Evolutionary conservation across 2,329 filamentous ascomycete genomes (phyloP), one percentile per base, ranked within the genome.

Genomic region (Neofusicoccum sp.): DNA sequence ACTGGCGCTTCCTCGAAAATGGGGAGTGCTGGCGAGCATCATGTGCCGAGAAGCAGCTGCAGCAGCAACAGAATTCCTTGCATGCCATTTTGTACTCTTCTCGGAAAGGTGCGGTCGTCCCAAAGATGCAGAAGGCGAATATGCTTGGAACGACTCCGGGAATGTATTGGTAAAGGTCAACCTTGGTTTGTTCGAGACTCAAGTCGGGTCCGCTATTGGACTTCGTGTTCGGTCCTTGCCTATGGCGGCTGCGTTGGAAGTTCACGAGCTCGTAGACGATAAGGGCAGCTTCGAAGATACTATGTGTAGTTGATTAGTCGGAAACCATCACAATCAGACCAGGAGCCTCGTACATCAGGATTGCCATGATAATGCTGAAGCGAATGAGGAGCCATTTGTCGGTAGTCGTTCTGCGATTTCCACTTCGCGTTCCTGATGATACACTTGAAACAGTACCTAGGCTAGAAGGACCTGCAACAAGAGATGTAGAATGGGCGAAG

Each of bases 301-400:
- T 61, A 37, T 11, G 6, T 7, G 28, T 60, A 4, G 3, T n/a
- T 16, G 3, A 12, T 56, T 39, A 56, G 29, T 3, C 11, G 12
- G n/a, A 37, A 29, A 11, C 33, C 5, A 11, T 4, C 14, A n/a
- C 11, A 45, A 12, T 5, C 6, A 22, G 22, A 22, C 6, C 8
- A 37, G 14, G 14, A 3, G 9, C 8, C 6, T 28, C 45, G 44
- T 22, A 61, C 59, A 61, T 48, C 7, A 61, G 37, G 22, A 54
- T 29, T 12, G 29, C 28, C 59, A 61, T 61, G 47, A 61, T 61
- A 1, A 61, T 29, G 29, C 59, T 52, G 37, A 61, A 61, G 12
- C 59, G 59, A n/a, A 61, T 39, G 16, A 61, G 52, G 11, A 61
- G 37, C 47, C 28, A 61, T 29, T 61, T 61, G 47, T 61, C 59